phyloP scores from a whole-genome alignment of 257 asterid genomes.

The Cinchona pubescens region DNA sequence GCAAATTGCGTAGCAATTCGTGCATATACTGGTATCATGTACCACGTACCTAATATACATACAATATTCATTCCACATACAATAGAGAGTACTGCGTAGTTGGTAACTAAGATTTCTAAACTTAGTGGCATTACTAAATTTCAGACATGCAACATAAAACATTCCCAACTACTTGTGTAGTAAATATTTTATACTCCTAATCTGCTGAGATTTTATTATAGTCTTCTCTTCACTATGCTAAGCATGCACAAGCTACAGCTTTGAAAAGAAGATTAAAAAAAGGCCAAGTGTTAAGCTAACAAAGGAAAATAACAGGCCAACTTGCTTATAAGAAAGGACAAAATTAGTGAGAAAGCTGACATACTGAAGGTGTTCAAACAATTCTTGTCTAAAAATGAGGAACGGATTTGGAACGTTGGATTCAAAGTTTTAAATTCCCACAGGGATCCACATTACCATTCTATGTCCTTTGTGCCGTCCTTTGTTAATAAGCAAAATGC shows the following conservation, averaged over 20 bases:
- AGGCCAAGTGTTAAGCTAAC: background rate
- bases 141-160: background rate
- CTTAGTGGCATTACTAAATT: background rate
- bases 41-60: too few relatives aligned
- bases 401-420: slow-evolving; percentile 46
- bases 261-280: background rate
- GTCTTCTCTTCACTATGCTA: background rate
- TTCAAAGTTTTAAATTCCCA: slow-evolving; percentile 16
- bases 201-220: background rate
- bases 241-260: background rate
- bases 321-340: slow-evolving; percentile 19
- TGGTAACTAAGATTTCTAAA: background rate
- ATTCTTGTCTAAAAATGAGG: slow-evolving; percentile 18
- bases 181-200: background rate
- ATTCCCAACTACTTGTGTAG: background rate
- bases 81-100: too few relatives aligned
- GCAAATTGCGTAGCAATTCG: too few relatives aligned
- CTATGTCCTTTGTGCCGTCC: slow-evolving; percentile 48
- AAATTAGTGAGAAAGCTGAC: slow-evolving; percentile 26
- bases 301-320: background rate
- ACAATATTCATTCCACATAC: too few relatives aligned
- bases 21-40: too few relatives aligned
- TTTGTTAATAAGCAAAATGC: slow-evolving; percentile 28
- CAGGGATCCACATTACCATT: slow-evolving; percentile 18
- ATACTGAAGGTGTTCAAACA: slow-evolving; percentile 20